These are phyloP conservation scores for Monotropa hypopitys DNA, from an alignment of 179 eudicot species.

Conservation along the genomic window DNA sequence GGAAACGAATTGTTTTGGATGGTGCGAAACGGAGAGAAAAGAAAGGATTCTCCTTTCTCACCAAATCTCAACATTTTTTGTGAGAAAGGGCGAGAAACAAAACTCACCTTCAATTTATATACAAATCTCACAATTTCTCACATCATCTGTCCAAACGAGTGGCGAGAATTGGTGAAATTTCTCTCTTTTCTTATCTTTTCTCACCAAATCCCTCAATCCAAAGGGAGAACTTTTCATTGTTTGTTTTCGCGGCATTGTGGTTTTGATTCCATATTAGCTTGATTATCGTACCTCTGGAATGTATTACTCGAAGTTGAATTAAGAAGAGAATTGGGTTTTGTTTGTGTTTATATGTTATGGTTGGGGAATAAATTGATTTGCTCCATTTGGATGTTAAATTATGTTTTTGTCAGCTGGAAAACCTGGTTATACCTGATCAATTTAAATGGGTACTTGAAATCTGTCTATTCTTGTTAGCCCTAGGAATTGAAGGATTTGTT, in stretches of 20 bases:
- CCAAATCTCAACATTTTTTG: too few relatives aligned
- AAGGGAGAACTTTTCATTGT: neutral
- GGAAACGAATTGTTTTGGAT: too few relatives aligned
- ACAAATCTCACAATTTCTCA: too few relatives aligned
- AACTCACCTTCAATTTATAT: too few relatives aligned
- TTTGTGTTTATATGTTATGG: neutral
- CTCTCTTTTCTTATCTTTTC: too few relatives aligned
- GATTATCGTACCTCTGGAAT: neutral
- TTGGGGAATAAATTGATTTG: neutral
- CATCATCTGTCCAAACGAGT: too few relatives aligned
- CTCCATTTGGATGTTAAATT: neutral
- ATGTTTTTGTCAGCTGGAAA: neutral
- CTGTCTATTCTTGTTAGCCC: neutral
- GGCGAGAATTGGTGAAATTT: too few relatives aligned
- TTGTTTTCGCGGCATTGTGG: neutral
- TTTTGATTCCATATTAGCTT: neutral
- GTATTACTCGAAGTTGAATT: neutral
- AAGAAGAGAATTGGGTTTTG: neutral
- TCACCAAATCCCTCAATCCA: too few relatives aligned
- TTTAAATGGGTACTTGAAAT: neutral
- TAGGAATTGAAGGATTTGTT: neutral
- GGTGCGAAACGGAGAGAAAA: too few relatives aligned
- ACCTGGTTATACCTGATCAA: neutral
- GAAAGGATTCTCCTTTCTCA: too few relatives aligned
- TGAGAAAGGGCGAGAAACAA: too few relatives aligned